These are phyloP conservation scores for Sclerotinia glacialis DNA, from an alignment of 2,329 filamentous ascomycete species.

Conservation along the genomic window DNA sequence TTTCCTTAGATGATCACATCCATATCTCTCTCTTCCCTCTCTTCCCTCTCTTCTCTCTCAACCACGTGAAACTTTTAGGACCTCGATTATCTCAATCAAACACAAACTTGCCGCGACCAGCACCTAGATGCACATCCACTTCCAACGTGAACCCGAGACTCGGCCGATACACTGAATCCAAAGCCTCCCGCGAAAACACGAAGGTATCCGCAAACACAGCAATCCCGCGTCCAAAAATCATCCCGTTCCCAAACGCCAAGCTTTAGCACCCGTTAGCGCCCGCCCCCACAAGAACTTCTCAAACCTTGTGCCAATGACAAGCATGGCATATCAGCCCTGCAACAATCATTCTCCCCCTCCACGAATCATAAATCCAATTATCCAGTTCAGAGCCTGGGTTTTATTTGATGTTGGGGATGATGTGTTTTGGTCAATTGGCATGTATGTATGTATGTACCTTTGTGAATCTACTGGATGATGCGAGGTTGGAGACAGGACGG, in stretches of 20 bases:
- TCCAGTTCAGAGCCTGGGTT: too few species aligned
- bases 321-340: constrained; percentile 5
- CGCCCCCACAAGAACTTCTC: not conserved
- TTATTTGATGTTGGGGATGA: not conserved
- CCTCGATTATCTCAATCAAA: not conserved
- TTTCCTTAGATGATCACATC: not conserved
- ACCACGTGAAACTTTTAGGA: not conserved
- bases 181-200: too few species aligned
- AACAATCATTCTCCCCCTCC: not conserved
- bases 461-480: too few species aligned
- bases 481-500: not conserved
- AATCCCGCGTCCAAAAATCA: not conserved
- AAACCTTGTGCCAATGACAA: constrained; percentile 17
- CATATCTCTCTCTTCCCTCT: not conserved
- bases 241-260: constrained; percentile 3
- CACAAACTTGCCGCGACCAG: not conserved
- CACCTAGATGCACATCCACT: not conserved
- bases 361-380: not conserved
- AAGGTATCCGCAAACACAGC: not conserved
- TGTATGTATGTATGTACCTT: too few species aligned
- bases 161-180: not conserved
- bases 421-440: not conserved
- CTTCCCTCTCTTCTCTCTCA: too few species aligned
- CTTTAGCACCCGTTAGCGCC: not conserved
- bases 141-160: not conserved